Percentiles rank a stretch among this genome's conserved stretches.
Conservation (phyloP, 371 early-diverging fungal species). For the Rhizomucor pusillus region DNA sequence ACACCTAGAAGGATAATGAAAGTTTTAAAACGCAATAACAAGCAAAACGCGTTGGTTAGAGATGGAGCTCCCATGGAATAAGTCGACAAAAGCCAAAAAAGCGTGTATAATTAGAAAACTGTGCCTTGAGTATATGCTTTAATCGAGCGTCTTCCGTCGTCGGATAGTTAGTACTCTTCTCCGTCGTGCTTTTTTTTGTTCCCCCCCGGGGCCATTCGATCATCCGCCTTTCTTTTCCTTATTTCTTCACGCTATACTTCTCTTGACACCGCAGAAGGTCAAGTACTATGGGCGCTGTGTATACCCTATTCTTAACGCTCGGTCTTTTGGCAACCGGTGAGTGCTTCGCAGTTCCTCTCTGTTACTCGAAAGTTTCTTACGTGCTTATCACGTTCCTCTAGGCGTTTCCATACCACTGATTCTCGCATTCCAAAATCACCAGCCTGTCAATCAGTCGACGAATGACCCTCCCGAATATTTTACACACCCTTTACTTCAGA, state of each 20-base stretch:
- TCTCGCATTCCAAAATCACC: slow-evolving; percentile 41
- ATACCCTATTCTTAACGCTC: slow-evolving; percentile 21
- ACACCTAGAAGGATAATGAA: too few species aligned
- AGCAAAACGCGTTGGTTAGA: too few species aligned
- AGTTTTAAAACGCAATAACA: too few species aligned
- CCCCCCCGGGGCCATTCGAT: too few species aligned
- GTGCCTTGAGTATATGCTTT: too few species aligned
- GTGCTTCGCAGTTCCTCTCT: background rate
- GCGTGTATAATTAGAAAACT: too few species aligned
- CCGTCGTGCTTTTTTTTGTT: too few species aligned
- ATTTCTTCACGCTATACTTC: background rate
- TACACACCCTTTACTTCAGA: slow-evolving; percentile 41
- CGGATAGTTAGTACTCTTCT: too few species aligned
- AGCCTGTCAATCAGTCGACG: slow-evolving; percentile 21
- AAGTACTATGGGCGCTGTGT: slow-evolving; percentile 14
- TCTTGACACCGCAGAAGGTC: background rate
- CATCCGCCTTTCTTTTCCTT: too few species aligned
- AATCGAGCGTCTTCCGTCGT: too few species aligned
- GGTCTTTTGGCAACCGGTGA: slow-evolving; percentile 21
- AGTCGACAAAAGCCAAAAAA: too few species aligned
- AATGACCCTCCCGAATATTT: slow-evolving; percentile 23
- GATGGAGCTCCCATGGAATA: too few species aligned
- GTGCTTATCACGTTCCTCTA: slow-evolving; percentile 6
- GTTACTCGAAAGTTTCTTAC: background rate
- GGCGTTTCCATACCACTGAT: slow-evolving; percentile 45